phyloP scores from a whole-genome alignment of 2,329 filamentous ascomycete genomes.

The Pseudocercospora macadamiae region DNA sequence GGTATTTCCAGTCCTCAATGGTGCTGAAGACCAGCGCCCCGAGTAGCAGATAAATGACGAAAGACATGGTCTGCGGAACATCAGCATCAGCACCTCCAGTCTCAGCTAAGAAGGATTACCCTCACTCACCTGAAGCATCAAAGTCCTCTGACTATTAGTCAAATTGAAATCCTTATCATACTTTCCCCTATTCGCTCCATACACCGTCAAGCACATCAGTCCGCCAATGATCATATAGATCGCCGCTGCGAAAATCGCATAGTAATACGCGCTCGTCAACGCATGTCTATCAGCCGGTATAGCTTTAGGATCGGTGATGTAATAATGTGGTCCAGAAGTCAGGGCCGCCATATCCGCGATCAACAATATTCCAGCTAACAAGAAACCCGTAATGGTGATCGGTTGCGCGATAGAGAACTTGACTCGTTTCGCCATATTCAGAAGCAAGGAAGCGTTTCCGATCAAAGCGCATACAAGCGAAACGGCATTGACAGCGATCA shows the following conservation, averaged over 20 bases:
- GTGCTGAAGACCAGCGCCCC: constrained; percentile 52
- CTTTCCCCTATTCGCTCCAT: constrained; percentile 57
- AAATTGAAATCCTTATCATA: constrained; percentile 61
- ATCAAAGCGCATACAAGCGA: constrained; percentile 58
- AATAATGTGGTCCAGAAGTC: constrained; percentile 50
- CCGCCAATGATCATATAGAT: constrained; percentile 60
- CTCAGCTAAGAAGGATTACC: no score
- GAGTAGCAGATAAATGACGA: constrained; percentile 52
- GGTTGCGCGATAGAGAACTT: constrained; percentile 60
- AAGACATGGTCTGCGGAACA: constrained; percentile 55
- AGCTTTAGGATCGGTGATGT: constrained; percentile 42
- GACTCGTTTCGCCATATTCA: constrained; percentile 63
- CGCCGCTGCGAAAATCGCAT: constrained; percentile 60
- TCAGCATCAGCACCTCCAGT: no score
- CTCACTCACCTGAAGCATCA: constrained; percentile 47
- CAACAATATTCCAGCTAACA: constrained; percentile 57
- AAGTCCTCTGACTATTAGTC: constrained; percentile 59
- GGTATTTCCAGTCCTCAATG: constrained; percentile 56
- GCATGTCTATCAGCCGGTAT: constrained; percentile 41
- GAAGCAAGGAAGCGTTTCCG: constrained; percentile 58
- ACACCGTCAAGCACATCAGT: constrained; percentile 59
- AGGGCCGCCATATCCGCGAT: constrained; percentile 54
- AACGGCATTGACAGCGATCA: constrained; percentile 55
- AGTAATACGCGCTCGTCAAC: constrained; percentile 62
- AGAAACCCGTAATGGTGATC: constrained; percentile 64